A percentile compares a stretch with the other conserved stretches of the same genome.
phyloP scores from a whole-genome alignment of 106 monocot species.

The Phalaenopsis aphrodite region DNA sequence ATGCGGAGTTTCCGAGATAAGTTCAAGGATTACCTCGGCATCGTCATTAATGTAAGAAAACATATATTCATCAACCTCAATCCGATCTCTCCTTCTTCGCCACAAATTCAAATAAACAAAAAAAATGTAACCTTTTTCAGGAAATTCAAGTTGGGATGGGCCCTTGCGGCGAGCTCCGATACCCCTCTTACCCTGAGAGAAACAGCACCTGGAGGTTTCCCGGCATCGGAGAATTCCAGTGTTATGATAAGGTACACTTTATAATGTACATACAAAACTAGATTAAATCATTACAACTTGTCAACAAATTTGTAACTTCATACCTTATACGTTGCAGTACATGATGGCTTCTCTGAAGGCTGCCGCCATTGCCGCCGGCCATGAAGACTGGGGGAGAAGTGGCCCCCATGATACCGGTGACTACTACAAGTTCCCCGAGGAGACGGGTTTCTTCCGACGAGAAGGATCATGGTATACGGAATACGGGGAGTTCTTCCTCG shows the following conservation, averaged over 20 bases:
- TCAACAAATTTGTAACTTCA: not conserved
- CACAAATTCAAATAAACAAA: not conserved
- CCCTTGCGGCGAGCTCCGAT: constrained; percentile 80
- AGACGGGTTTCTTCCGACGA: constrained; percentile 59
- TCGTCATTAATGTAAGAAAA: constrained; percentile 50
- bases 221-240: constrained; percentile 85
- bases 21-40: constrained; percentile 57
- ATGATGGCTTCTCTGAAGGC: constrained; percentile 62
- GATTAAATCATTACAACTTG: not conserved
- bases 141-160: constrained; percentile 88
- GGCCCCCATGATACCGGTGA: constrained; percentile 67
- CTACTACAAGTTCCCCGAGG: constrained; percentile 80
- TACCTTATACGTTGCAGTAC: constrained; percentile 31
- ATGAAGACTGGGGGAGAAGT: constrained; percentile 49
- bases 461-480: constrained; percentile 73
- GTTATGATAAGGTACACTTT: constrained; percentile 70
- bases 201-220: constrained; percentile 74
- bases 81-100: not conserved
- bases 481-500: constrained; percentile 75
- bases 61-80: not conserved
- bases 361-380: constrained; percentile 32
- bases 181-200: constrained; percentile 81
- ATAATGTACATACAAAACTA: not conserved
- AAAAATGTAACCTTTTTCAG: constrained; percentile 20
- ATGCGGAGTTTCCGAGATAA: constrained; percentile 65